Percentiles rank a stretch among this genome's conserved stretches.
Evolutionary conservation across 768 basidiomycete species (phyloP).

Genomic region (Boletus sensibilis): DNA sequence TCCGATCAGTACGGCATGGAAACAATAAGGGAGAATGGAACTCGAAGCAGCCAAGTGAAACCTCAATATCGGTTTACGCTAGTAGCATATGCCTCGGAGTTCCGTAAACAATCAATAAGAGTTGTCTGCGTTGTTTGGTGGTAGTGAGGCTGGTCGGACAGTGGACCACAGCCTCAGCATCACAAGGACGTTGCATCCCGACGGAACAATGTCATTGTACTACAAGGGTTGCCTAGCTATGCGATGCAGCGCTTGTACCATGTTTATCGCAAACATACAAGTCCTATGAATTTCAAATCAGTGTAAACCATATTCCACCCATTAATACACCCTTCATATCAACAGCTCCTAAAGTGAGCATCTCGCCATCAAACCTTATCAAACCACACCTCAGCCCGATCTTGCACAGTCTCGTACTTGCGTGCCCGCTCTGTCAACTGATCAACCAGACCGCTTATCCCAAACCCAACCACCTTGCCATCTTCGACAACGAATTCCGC

Average conservation of each 20-base stretch:
- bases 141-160: neutral
- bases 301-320: neutral
- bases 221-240: neutral
- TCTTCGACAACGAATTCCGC: slow-evolving; percentile 28
- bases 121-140: neutral
- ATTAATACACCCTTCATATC: neutral
- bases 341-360: neutral
- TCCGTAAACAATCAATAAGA: neutral
- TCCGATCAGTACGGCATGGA: neutral
- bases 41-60: neutral
- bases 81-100: too few species aligned
- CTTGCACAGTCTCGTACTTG: slow-evolving; percentile 19
- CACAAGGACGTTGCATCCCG: neutral
- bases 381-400: slow-evolving; percentile 35
- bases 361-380: slow-evolving; percentile 12
- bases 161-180: neutral
- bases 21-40: neutral
- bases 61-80: too few species aligned
- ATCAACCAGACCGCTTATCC: slow-evolving; percentile 17
- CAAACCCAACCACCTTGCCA: slow-evolving; percentile 32
- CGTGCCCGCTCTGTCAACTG: slow-evolving; percentile 23
- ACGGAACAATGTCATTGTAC: too few species aligned
- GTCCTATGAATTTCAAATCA: neutral
- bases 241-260: neutral
- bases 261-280: neutral